These are phyloP conservation scores for Pneumocystis sp. DNA, from an alignment of 1,139 yeast genomes.

Conservation along the genomic window DNA sequence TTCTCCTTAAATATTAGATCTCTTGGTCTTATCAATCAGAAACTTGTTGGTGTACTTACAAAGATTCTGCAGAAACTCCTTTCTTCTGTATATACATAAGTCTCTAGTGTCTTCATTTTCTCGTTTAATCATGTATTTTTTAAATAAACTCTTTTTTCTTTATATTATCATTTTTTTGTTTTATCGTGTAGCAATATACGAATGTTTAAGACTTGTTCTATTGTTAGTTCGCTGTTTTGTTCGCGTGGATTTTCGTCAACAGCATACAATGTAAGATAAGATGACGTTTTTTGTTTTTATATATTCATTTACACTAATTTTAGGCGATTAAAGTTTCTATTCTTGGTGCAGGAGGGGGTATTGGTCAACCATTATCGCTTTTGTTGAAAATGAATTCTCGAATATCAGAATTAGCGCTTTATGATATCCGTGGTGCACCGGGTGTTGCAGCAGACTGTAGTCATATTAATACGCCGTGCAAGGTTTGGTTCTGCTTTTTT, in stretches of 20 bases:
- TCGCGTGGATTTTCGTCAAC: background rate
- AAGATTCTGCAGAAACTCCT: background rate
- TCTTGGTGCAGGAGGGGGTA: conserved; percentile 46
- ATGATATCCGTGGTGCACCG: conserved; percentile 86
- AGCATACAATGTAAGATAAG: background rate
- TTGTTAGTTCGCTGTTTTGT: background rate
- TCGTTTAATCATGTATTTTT: no score
- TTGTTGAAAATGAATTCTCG: conserved; percentile 74
- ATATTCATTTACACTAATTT: background rate
- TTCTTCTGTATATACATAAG: no score
- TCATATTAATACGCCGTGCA: conserved; percentile 81
- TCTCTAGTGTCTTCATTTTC: background rate
- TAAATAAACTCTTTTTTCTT: background rate
- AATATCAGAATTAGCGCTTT: conserved; percentile 71
- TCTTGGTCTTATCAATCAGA: background rate
- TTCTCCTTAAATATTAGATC: background rate
- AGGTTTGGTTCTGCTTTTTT: conserved; percentile 28
- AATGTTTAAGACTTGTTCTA: background rate
- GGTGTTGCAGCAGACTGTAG: conserved; percentile 96
- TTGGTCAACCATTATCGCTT: conserved; percentile 93
- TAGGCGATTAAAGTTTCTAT: conserved; percentile 23
- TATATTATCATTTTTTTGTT: background rate
- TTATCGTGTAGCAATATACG: background rate
- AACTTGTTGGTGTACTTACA: background rate
- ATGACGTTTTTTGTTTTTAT: background rate